These are phyloP conservation scores for Starmerella bombi DNA, from an alignment of 805 yeast genomes.

Conservation along the genomic window DNA sequence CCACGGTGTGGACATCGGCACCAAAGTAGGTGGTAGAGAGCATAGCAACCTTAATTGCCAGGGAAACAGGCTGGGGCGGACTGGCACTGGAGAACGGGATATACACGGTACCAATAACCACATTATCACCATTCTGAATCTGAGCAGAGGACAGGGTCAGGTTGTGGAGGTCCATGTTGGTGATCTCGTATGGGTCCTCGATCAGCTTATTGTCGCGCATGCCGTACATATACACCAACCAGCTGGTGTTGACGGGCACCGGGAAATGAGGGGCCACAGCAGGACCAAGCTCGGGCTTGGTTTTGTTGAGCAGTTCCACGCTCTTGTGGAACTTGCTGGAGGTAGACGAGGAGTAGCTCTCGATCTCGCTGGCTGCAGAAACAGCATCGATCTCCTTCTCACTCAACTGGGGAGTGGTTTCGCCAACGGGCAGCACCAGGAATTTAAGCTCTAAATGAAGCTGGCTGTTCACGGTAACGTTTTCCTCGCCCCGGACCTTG, in stretches of 20 bases:
- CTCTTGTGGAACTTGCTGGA: constrained; percentile 1
- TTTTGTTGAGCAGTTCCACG: constrained; percentile 38
- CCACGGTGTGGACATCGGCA: constrained; percentile 57
- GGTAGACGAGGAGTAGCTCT: not conserved
- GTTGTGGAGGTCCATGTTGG: constrained; percentile 43
- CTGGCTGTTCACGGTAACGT: constrained; percentile 56
- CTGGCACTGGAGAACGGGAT: constrained; percentile 62
- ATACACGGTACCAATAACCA: constrained; percentile 57
- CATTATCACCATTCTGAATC: constrained; percentile 29
- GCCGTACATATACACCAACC: constrained; percentile 56
- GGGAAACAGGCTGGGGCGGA: constrained; percentile 56
- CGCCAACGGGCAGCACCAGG: constrained; percentile 58
- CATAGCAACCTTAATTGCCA: constrained; percentile 55
- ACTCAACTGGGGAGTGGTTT: constrained; percentile 11
- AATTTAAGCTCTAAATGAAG: constrained; percentile 68
- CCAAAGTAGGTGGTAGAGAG: constrained; percentile 73
- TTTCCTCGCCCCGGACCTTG: constrained; percentile 73
- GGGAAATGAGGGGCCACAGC: constrained; percentile 73
- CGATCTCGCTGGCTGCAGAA: constrained; percentile 25
- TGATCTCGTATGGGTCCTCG: constrained; percentile 30
- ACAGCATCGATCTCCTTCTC: constrained; percentile 21
- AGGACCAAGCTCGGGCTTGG: constrained; percentile 58
- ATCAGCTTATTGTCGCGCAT: constrained; percentile 73
- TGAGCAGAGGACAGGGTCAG: constrained; percentile 40
- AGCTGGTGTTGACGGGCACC: constrained; percentile 33